phyloP scores from a whole-genome alignment of 306 rosid genomes.

The Rosa rugosa region DNA sequence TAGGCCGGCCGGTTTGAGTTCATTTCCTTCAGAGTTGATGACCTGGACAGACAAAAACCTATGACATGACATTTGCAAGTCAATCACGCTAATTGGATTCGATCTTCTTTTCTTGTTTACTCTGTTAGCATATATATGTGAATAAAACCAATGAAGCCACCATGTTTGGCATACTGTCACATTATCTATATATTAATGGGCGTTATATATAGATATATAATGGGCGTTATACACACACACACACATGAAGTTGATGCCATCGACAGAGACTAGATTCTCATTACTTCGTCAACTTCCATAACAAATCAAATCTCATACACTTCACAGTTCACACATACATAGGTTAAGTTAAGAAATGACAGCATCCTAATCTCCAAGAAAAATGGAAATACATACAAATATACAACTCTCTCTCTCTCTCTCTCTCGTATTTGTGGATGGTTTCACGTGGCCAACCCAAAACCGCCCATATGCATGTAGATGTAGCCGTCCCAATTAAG shows the following conservation, averaged over 20 bases:
- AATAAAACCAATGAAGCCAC: not conserved
- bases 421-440: slow-evolving; percentile 5
- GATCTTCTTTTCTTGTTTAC: not conserved
- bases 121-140: not conserved
- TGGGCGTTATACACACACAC: not conserved
- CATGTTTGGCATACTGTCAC: not conserved
- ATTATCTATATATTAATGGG: not conserved
- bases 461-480: slow-evolving; percentile 9
- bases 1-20: not conserved
- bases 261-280: not conserved
- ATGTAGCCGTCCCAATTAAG: slow-evolving; percentile 11
- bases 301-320: not conserved
- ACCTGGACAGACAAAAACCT: not conserved
- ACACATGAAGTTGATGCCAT: slow-evolving; percentile 8
- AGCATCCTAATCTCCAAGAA: slow-evolving; percentile 8
- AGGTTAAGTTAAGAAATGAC: not conserved
- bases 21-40: not conserved
- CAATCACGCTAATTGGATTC: not conserved
- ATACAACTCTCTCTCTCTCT: not conserved
- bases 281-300: not conserved
- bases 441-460: slow-evolving; percentile 64
- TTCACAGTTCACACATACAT: not conserved
- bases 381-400: slow-evolving; percentile 1
- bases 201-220: not conserved
- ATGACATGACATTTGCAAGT: not conserved